phyloP scores from a whole-genome alignment of 352 stramenopile genomes.

The Globisporangium splendens region DNA sequence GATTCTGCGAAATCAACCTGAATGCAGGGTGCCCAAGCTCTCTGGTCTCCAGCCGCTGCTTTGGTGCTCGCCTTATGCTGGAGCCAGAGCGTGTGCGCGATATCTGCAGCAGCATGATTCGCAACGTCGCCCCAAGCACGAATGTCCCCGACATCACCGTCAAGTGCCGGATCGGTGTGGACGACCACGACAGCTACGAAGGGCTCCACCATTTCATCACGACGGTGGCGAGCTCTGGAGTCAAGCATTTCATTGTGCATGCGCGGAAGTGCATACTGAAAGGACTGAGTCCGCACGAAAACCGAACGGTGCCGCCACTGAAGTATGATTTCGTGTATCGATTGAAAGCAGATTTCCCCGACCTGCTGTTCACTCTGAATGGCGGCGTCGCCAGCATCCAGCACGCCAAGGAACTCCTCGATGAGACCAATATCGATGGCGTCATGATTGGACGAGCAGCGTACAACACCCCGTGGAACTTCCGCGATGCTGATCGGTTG shows the following conservation, averaged over 20 bases:
- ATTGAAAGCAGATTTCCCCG: constrained; percentile 94
- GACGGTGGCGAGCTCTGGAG: constrained; percentile 84
- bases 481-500: constrained; percentile 79
- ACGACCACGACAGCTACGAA: constrained; percentile 92
- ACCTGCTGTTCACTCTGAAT: constrained; percentile 98
- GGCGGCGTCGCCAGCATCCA: constrained; percentile 93
- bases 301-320: constrained; percentile 96
- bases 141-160: constrained; percentile 86
- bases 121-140: constrained; percentile 28
- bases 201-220: constrained; percentile 92
- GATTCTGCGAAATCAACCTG: constrained; percentile 95
- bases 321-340: constrained; percentile 94
- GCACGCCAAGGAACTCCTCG: constrained; percentile 86
- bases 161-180: constrained; percentile 98
- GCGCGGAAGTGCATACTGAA: constrained; percentile 97
- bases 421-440: constrained; percentile 71
- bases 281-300: constrained; percentile 94
- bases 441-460: constrained; percentile 90
- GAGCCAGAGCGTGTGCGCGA: constrained; percentile 93
- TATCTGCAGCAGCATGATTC: constrained; percentile 87
- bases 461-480: constrained; percentile 89
- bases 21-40: constrained; percentile 94
- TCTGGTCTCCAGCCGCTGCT: constrained; percentile 83
- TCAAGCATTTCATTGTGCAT: constrained; percentile 97
- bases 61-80: constrained; percentile 98